Conservation (phyloP, 768 basidiomycete species). For the Albatrellus ellisii region DNA sequence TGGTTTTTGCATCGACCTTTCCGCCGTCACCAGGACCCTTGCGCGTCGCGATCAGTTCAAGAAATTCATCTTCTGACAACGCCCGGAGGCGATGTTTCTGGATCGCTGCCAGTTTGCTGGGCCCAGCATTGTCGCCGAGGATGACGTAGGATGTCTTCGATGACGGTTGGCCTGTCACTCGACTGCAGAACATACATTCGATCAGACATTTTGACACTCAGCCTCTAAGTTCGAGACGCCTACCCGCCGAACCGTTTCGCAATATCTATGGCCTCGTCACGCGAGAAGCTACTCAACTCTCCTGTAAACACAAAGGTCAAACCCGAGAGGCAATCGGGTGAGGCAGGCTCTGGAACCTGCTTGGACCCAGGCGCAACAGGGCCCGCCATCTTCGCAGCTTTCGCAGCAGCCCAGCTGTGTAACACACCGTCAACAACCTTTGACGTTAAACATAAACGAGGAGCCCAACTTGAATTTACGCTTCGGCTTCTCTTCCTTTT, state of each 20-base stretch:
- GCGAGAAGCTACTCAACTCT: slow-evolving; percentile 73
- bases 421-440: not conserved
- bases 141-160: slow-evolving; percentile 85
- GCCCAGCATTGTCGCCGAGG: slow-evolving; percentile 79
- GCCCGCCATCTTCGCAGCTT: slow-evolving; percentile 49
- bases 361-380: slow-evolving; percentile 47
- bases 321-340: slow-evolving; percentile 76
- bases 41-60: slow-evolving; percentile 68
- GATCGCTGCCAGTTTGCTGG: slow-evolving; percentile 77
- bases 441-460: not conserved
- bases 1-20: slow-evolving; percentile 62
- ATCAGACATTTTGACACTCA: slow-evolving; percentile 1
- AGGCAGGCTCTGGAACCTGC: slow-evolving; percentile 48
- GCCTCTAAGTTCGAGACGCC: slow-evolving; percentile 17
- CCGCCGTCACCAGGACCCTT: slow-evolving; percentile 31
- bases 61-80: slow-evolving; percentile 77
- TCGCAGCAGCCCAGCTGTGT: slow-evolving; percentile 34
- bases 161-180: slow-evolving; percentile 79
- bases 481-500: slow-evolving; percentile 18
- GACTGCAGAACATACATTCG: slow-evolving; percentile 30
- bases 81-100: slow-evolving; percentile 67
- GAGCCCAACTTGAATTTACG: slow-evolving; percentile 25
- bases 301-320: slow-evolving; percentile 94
- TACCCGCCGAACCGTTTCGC: slow-evolving; percentile 92
- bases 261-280: slow-evolving; percentile 78